Conservation (phyloP, 805 yeast species). For the Myxozyma geophila region DNA sequence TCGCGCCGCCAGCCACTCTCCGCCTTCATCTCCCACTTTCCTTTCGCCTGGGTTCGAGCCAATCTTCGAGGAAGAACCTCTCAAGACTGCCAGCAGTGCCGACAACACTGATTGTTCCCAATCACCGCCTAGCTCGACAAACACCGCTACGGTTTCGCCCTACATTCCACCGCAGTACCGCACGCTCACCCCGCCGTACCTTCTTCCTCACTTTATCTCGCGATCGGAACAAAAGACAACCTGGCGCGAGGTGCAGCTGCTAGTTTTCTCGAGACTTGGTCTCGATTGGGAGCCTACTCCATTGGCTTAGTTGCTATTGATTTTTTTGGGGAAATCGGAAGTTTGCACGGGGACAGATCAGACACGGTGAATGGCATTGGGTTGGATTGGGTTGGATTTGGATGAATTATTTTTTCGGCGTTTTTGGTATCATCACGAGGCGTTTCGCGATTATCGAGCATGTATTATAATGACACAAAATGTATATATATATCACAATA, state of each 20-base stretch:
- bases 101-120: neutral
- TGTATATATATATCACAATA: too few species aligned
- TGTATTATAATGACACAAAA: too few species aligned
- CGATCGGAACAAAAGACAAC: constrained; percentile 61
- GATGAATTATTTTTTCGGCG: too few species aligned
- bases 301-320: constrained; percentile 21
- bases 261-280: constrained; percentile 62
- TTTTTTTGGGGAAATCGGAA: too few species aligned
- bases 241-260: constrained; percentile 68
- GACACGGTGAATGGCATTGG: too few species aligned
- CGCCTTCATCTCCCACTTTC: constrained; percentile 5
- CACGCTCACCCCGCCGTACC: constrained; percentile 1
- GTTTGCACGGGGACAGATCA: too few species aligned
- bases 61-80: neutral
- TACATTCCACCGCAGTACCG: constrained; percentile 3
- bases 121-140: neutral
- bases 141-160: neutral
- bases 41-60: constrained; percentile 6
- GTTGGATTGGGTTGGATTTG: too few species aligned
- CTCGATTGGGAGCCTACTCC: constrained; percentile 57
- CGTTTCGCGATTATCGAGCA: too few species aligned
- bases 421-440: too few species aligned
- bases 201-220: constrained; percentile 40
- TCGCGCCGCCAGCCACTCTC: constrained; percentile 11
- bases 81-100: neutral